Conservation (phyloP, 768 basidiomycete species). For the Phylloporus sp. region DNA sequence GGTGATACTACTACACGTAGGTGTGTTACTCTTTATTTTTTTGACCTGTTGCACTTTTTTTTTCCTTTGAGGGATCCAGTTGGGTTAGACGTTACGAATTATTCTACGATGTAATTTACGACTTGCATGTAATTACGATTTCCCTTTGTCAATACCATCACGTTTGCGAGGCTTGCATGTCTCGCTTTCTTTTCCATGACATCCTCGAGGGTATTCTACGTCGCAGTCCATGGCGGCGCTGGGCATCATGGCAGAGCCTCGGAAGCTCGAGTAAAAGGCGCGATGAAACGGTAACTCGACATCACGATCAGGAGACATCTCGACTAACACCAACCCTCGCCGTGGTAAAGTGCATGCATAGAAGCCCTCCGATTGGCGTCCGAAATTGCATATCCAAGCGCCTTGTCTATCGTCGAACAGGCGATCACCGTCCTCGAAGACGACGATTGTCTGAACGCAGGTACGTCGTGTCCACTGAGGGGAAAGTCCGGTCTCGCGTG, state of each 20-base stretch:
- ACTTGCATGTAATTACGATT: slow-evolving; percentile 22
- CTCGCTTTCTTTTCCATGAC: slow-evolving; percentile 7
- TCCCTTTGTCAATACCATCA: slow-evolving; percentile 16
- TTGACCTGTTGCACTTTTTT: slow-evolving; percentile 7
- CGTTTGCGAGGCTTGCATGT: slow-evolving; percentile 5
- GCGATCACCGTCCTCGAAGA: slow-evolving; percentile 62
- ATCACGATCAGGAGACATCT: background rate
- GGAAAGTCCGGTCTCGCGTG: background rate
- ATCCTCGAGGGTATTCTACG: slow-evolving; percentile 29
- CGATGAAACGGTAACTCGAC: slow-evolving; percentile 48
- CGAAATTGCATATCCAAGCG: slow-evolving; percentile 15
- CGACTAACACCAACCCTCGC: background rate
- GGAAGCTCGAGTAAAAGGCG: slow-evolving; percentile 51
- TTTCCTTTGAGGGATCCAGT: slow-evolving; percentile 1
- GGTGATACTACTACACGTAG: background rate
- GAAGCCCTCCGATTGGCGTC: slow-evolving; percentile 32
- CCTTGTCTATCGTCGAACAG: slow-evolving; percentile 45
- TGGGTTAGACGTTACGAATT: slow-evolving; percentile 3
- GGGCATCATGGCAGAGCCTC: slow-evolving; percentile 50
- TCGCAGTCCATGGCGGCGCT: slow-evolving; percentile 77
- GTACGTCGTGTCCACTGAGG: slow-evolving; percentile 28
- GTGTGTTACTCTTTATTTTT: slow-evolving; percentile 16
- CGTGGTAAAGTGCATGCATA: slow-evolving; percentile 50
- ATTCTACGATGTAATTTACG: slow-evolving; percentile 17
- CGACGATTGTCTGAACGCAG: slow-evolving; percentile 66